A percentile compares a stretch with the other conserved stretches of the same genome.
Conservation (phyloP, 257 asterid species). For the Datura wrightii region DNA sequence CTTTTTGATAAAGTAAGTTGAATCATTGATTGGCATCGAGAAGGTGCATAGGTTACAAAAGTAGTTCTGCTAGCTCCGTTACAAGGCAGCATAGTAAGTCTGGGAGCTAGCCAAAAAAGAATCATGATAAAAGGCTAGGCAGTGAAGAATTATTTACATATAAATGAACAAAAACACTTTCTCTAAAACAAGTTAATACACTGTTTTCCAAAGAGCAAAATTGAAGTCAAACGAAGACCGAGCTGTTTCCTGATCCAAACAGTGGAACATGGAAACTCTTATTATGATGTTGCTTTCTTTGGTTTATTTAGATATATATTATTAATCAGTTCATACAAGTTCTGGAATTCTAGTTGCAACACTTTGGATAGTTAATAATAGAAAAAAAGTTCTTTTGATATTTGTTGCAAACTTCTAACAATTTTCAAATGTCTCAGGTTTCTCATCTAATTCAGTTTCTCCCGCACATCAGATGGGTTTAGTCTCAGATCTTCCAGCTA, state of each 20-base stretch:
- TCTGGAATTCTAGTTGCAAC: constrained; percentile 9
- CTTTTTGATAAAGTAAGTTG: too few relatives aligned
- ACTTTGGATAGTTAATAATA: background rate
- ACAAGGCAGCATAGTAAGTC: background rate
- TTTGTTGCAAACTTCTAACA: constrained; percentile 13
- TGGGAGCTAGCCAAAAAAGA: constrained; percentile 18
- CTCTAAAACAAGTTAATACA: background rate
- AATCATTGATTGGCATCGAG: background rate
- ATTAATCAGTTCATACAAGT: background rate
- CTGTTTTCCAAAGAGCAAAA: background rate
- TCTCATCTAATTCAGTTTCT: constrained; percentile 57
- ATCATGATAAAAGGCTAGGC: background rate
- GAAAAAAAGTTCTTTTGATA: background rate
- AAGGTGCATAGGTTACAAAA: constrained; percentile 7
- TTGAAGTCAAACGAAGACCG: background rate
- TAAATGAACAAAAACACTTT: background rate
- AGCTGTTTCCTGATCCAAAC: constrained; percentile 19
- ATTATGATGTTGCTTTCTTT: background rate
- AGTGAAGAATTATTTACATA: background rate
- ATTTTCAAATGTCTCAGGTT: constrained; percentile 54
- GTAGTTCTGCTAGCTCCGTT: constrained; percentile 5
- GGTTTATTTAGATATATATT: background rate
- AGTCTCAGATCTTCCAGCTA: constrained; percentile 61
- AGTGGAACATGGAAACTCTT: background rate
- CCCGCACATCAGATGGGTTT: constrained; percentile 53